Conservation (phyloP, 2,329 filamentous ascomycete species). For the Monosporascus cannonballus region DNA sequence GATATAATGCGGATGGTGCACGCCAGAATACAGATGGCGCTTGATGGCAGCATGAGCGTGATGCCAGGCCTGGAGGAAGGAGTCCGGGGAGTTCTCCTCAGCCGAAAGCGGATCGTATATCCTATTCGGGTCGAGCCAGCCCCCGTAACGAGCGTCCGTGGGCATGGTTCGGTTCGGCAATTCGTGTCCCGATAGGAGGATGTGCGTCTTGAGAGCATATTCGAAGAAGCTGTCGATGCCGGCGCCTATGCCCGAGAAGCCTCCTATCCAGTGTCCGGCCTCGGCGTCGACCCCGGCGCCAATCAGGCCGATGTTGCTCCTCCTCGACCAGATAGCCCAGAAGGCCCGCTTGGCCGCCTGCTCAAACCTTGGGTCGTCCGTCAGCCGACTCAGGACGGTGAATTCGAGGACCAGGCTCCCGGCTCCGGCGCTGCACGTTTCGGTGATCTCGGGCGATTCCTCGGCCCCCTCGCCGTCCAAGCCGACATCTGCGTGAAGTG, state of each 20-base stretch:
- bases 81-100: constrained; percentile 65
- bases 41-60: constrained; percentile 82
- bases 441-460: constrained; percentile 67
- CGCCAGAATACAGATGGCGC: constrained; percentile 79
- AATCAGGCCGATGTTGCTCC: constrained; percentile 80
- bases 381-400: constrained; percentile 80
- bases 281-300: constrained; percentile 92
- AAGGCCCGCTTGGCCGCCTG: constrained; percentile 86
- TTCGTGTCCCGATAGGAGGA: constrained; percentile 74
- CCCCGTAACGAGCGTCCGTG: constrained; percentile 28
- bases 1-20: constrained; percentile 86
- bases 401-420: constrained; percentile 93
- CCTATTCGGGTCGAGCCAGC: constrained; percentile 58
- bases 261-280: constrained; percentile 79
- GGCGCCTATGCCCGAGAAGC: constrained; percentile 89
- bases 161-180: constrained; percentile 46
- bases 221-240: constrained; percentile 98
- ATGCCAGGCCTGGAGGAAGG: constrained; percentile 79
- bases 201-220: constrained; percentile 91
- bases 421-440: constrained; percentile 95
- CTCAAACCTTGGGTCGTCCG: constrained; percentile 83
- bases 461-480: constrained; percentile 33
- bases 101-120: constrained; percentile 55
- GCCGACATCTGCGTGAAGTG: constrained; percentile 55
- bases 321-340: constrained; percentile 90